Evolutionary conservation across 805 yeast genomes (phyloP).

Genomic region (Blastobotrys chiropterorum): DNA sequence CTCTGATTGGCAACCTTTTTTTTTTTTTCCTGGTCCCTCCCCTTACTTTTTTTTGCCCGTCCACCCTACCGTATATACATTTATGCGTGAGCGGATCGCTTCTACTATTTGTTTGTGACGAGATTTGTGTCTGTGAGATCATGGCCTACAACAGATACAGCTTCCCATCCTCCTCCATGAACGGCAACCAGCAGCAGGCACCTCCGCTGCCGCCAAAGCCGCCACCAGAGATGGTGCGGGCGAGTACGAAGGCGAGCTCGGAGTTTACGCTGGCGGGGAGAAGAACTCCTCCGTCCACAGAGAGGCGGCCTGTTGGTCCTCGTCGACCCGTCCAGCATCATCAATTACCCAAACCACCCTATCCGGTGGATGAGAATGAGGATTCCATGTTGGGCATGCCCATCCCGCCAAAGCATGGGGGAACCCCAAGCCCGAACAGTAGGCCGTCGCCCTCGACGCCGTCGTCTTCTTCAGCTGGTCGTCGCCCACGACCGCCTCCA

Average conservation of each 20-base stretch:
- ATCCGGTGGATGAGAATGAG: background rate
- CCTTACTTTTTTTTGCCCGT: background rate
- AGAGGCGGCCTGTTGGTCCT: background rate
- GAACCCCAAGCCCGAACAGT: background rate
- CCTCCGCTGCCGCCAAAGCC: slow-evolving; percentile 24
- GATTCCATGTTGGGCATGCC: background rate
- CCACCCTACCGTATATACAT: background rate
- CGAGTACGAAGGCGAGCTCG: slow-evolving; percentile 13
- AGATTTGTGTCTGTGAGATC: background rate
- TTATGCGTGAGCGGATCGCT: background rate
- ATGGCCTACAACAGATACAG: background rate
- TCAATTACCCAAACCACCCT: background rate
- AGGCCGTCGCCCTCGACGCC: background rate
- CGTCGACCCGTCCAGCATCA: background rate
- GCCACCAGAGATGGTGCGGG: slow-evolving; percentile 11
- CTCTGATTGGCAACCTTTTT: background rate
- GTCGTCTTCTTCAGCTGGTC: background rate
- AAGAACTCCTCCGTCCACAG: background rate
- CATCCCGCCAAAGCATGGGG: background rate
- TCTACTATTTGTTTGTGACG: background rate
- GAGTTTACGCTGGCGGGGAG: slow-evolving; percentile 9
- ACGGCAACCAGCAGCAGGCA: background rate
- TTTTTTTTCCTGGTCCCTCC: too few relatives aligned
- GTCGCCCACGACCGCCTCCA: background rate
- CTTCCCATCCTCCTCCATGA: background rate